Evolutionary conservation across 2,329 filamentous ascomycete species (phyloP).

Genomic region (Scedosporium boydii): DNA sequence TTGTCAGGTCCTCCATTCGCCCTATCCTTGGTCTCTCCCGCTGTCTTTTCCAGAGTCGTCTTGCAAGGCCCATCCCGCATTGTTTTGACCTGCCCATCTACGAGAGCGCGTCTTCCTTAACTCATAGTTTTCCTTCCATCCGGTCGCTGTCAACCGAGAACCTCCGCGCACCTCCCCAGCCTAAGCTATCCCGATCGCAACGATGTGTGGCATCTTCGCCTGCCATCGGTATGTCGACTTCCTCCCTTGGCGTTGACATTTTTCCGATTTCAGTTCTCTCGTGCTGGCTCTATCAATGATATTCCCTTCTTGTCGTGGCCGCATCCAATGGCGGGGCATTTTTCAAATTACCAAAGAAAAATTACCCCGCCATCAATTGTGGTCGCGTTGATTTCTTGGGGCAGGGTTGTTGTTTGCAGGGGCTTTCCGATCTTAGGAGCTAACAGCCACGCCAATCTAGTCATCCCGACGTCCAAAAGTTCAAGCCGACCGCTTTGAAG

Average conservation of each 20-base stretch:
- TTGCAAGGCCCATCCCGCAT: not conserved
- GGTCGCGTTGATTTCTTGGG: no score
- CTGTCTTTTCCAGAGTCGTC: no score
- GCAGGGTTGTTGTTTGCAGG: no score
- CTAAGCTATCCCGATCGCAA: conserved; percentile 28
- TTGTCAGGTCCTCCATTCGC: not conserved
- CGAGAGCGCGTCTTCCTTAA: not conserved
- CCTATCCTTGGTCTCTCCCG: not conserved
- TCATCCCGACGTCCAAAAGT: conserved; percentile 90
- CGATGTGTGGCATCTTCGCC: conserved; percentile 95
- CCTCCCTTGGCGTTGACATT: not conserved
- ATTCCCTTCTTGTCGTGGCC: not conserved
- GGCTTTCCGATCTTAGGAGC: not conserved
- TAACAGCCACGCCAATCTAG: conserved; percentile 24
- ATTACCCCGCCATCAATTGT: conserved; percentile 6
- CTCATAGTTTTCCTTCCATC: not conserved
- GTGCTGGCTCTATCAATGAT: not conserved
- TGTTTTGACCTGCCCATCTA: not conserved
- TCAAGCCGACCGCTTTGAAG: conserved; percentile 89
- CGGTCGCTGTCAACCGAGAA: not conserved
- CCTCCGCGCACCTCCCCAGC: not conserved
- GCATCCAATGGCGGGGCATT: conserved; percentile 5
- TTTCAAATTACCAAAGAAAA: conserved; percentile 2
- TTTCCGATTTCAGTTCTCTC: not conserved
- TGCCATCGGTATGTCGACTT: conserved; percentile 62